Evolutionary conservation across 805 yeast genomes (phyloP), one percentile per base, ranked within the genome.

Genomic region (Candida rishiriensis): DNA sequence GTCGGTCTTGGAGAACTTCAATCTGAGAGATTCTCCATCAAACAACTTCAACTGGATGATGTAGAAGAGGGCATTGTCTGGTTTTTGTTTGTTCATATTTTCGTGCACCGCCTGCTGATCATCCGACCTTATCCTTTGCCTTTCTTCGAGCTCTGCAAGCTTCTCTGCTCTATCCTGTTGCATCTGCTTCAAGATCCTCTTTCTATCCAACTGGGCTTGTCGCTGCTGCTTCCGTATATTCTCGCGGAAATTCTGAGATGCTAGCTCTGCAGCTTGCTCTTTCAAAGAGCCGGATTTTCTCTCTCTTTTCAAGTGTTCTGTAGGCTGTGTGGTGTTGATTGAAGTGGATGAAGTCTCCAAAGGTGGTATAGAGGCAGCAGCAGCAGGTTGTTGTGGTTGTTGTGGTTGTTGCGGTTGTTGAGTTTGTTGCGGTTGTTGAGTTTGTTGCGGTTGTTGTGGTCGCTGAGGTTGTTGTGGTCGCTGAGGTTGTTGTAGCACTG

Each of bases 21-120:
- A 72, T 43, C 71, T 74, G 3, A 83, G 44, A 1, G 84, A 68
- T 11, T 70, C 66, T 0, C 95, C 91, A 61, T 87, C 85, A 38
- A 87, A 72, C 33, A 85, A 66, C 52, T 85, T 77, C 11, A 88
- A 36, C 40, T 66, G 71, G 18, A 66, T 46, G 2, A 44, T 69
- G n/a, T 78, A 73, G 11, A 83, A 62, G 0, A 70, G 60, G 50
- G 87, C 51, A 12, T 40, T 60, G 31, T 52, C 51, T 18, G 57
- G 40, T 29, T 45, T 36, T 4, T 41, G 35, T 38, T 55, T 54
- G 34, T 48, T 60, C 10, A 57, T n/a, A 34, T 52, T 53, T 50
- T 50, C 67, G 46, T 43, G 56, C 28, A 45, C 40, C 49, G 50
- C 43, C 41, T 30, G 33, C 11, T 36, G 13, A 10, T 21, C 29